Evolutionary conservation across 495 filamentous ascomycete genomes (phyloP).

Genomic region (Apodospora peruviana): DNA sequence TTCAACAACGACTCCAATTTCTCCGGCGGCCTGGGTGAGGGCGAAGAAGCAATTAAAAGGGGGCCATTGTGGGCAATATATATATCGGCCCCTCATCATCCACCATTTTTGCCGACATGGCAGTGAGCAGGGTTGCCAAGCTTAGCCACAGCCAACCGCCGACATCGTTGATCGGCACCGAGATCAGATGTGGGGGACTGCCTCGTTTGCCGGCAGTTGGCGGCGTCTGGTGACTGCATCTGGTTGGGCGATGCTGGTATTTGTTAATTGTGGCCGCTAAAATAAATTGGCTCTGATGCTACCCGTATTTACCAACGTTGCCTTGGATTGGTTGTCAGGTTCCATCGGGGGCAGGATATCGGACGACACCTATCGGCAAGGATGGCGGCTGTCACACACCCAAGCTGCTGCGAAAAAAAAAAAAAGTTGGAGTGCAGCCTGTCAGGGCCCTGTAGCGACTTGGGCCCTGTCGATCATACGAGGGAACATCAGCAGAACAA

Average conservation of each 20-base stretch:
- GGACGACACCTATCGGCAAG: neutral
- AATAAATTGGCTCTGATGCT: neutral
- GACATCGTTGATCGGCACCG: neutral
- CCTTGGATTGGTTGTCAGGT: neutral
- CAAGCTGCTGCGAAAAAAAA: neutral
- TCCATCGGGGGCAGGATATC: neutral
- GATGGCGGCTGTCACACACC: neutral
- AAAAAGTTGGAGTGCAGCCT: neutral
- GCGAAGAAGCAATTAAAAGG: neutral
- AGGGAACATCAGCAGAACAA: neutral
- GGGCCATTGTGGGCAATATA: too few species aligned
- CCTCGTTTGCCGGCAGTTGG: neutral
- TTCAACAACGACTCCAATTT: neutral
- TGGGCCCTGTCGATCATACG: neutral
- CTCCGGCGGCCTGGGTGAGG: neutral
- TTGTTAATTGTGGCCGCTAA: neutral
- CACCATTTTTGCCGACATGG: neutral
- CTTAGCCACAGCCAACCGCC: neutral
- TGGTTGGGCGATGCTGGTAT: neutral
- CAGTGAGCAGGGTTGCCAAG: neutral
- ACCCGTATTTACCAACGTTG: neutral
- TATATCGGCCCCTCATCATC: neutral
- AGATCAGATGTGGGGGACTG: neutral
- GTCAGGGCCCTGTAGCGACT: neutral
- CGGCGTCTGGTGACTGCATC: neutral